Conservation (phyloP, 208 protist species). For the Crithidia acanthocephali region DNA sequence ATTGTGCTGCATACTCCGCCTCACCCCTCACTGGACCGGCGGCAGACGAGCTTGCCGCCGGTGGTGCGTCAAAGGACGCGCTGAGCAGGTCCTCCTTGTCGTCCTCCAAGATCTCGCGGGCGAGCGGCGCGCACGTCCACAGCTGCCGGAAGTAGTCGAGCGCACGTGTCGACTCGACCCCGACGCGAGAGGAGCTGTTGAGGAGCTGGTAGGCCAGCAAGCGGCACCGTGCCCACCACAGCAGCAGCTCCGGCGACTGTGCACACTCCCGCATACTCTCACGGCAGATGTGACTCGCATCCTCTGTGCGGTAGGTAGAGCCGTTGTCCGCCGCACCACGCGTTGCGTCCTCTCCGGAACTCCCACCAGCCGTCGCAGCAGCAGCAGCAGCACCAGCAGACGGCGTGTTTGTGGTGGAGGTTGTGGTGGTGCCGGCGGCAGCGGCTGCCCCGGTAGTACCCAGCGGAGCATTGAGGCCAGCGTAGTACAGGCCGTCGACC, state of each 20-base stretch:
- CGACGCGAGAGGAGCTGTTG: conserved; percentile 29
- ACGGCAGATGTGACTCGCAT: conserved; percentile 39
- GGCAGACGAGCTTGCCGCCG: conserved; percentile 16
- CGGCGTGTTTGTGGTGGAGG: not conserved
- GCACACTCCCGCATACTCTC: conserved; percentile 59
- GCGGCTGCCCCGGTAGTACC: too few relatives aligned
- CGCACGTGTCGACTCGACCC: conserved; percentile 48
- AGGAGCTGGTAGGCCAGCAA: conserved; percentile 64
- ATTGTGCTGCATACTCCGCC: not conserved
- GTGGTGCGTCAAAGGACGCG: conserved; percentile 10
- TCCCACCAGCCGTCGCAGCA: not conserved
- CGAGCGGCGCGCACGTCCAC: conserved; percentile 54
- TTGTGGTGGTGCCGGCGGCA: not conserved
- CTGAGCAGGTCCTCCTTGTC: conserved; percentile 24
- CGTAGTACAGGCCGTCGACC: too few relatives aligned
- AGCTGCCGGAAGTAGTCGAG: conserved; percentile 66
- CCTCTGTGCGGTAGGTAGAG: conserved; percentile 24
- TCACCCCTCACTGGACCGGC: not conserved
- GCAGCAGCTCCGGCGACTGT: conserved; percentile 32
- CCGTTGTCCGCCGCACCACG: not conserved
- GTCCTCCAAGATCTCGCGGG: conserved; percentile 45
- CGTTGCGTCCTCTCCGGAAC: too few relatives aligned
- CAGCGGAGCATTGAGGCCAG: too few relatives aligned
- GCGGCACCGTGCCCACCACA: conserved; percentile 88
- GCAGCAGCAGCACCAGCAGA: not conserved